Evolutionary conservation across 306 rosid species (phyloP), one percentile per base, ranked within the genome.

Genomic region (Sicyos baderoa): DNA sequence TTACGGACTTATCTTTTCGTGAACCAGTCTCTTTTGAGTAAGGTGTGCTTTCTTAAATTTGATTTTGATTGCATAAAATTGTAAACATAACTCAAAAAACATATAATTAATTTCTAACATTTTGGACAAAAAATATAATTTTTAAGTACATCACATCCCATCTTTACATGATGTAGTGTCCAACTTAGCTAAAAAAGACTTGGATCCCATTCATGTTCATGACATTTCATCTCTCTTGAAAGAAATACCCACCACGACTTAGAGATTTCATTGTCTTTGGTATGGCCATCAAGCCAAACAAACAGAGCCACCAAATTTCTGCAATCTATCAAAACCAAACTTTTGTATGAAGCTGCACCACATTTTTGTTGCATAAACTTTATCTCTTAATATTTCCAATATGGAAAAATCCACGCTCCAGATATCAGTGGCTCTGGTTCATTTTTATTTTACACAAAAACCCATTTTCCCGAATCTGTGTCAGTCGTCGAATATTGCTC

Each of bases 391-490:
- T 27, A 23, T 12, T 23, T 56, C 4, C 62, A 13, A 56, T 56
- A 21, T 11, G 4, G 45, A 52, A 60, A 70, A 13, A 85, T 86
- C 95, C 85, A 48, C 74, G 76, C 22, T 13, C 48, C 58, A 64
- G 15, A 76, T 82, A 90, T 86, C 95, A 86, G 99, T 94, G 99
- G 97, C 79, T 85, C 83, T 86, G 84, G 71, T 77, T 70, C 83
- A 55, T 65, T 22, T 72, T 55, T 74, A 37, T 37, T 77, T 86
- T 86, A 90, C 76, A 84, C 79, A 52, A 80, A 73, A 9, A n/a
- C 44, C 12, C 37, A 45, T 4, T 8, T 25, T 16, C 52, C 51
- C 13, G 9, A 54, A 9, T 25, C 47, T 56, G 25, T 75, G 58
- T 23, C 62, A 53, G 23, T 68, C 25, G 7, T n/a, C n/a, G n/a